Evolutionary conservation across 768 basidiomycete species (phyloP).

Genomic region (Trametes maxima): DNA sequence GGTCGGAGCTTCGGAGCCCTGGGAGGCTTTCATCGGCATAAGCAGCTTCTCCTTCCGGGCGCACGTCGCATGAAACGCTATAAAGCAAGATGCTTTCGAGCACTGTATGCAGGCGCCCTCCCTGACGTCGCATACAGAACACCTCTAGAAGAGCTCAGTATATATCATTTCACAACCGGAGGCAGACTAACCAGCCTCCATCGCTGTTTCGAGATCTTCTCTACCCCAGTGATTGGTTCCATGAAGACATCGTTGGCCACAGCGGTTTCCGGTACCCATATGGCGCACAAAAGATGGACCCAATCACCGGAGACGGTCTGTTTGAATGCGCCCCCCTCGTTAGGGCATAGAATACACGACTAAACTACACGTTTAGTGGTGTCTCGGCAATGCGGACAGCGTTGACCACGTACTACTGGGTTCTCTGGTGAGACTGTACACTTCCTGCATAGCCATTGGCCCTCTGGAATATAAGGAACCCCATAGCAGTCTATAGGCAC

Average conservation of each 20-base stretch:
- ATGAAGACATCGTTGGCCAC: conserved; percentile 96
- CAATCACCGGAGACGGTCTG: conserved; percentile 91
- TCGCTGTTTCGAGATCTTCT: conserved; percentile 83
- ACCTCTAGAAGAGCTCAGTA: conserved; percentile 44
- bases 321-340: conserved; percentile 97
- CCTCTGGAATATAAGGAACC: conserved; percentile 98
- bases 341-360: conserved; percentile 95
- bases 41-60: conserved; percentile 85
- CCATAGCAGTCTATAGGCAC: conserved; percentile 88
- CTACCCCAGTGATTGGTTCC: conserved; percentile 94
- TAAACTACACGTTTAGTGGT: conserved; percentile 33
- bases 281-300: conserved; percentile 95
- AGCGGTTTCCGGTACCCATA: conserved; percentile 94
- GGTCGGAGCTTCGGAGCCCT: conserved; percentile 70
- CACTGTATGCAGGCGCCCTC: conserved; percentile 96
- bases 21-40: conserved; percentile 83
- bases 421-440: conserved; percentile 97
- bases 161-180: not conserved
- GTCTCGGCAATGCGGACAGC: not conserved
- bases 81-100: conserved; percentile 84
- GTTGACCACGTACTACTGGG: conserved; percentile 71
- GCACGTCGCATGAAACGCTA: conserved; percentile 94
- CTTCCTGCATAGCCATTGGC: conserved; percentile 98
- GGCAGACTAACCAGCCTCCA: conserved; percentile 85
- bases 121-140: conserved; percentile 59